These are phyloP conservation scores for Ehretia macrophylla DNA, from an alignment of 257 asterid genomes.

Conservation along the genomic window DNA sequence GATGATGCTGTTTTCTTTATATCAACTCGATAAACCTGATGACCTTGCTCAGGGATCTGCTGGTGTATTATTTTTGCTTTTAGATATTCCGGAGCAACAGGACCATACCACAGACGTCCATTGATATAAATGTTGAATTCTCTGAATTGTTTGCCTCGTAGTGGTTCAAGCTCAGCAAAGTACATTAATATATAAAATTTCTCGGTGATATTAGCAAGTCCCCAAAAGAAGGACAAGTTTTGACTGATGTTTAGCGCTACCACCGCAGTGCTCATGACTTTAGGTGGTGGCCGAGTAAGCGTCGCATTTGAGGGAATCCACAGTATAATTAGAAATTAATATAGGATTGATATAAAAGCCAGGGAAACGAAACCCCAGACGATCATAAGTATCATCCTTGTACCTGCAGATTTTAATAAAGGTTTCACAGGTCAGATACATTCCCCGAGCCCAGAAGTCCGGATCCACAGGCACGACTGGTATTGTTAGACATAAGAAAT, in stretches of 20 bases:
- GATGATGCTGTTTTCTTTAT: conserved; percentile 11
- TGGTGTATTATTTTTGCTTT: neutral
- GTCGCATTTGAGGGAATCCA: conserved; percentile 1
- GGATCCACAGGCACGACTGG: too few relatives aligned
- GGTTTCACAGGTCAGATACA: neutral
- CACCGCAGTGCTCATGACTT: neutral
- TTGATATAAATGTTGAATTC: conserved; percentile 18
- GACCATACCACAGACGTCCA: neutral
- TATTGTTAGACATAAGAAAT: too few relatives aligned
- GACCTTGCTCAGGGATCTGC: neutral
- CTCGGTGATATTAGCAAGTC: neutral
- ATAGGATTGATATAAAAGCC: too few relatives aligned
- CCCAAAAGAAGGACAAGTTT: neutral
- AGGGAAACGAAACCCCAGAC: neutral
- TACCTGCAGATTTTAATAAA: neutral
- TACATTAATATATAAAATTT: conserved; percentile 8
- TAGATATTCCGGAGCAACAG: neutral
- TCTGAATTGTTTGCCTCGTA: conserved; percentile 6
- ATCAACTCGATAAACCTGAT: neutral
- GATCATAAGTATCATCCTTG: conserved; percentile 1
- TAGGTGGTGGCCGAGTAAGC: conserved; percentile 1
- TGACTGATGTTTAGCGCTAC: neutral
- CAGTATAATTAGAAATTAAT: neutral
- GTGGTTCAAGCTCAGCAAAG: conserved; percentile 15
- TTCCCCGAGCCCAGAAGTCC: neutral